Evolutionary conservation across 2,329 filamentous ascomycete genomes (phyloP).

Genomic region (Cladosporium sp.): DNA sequence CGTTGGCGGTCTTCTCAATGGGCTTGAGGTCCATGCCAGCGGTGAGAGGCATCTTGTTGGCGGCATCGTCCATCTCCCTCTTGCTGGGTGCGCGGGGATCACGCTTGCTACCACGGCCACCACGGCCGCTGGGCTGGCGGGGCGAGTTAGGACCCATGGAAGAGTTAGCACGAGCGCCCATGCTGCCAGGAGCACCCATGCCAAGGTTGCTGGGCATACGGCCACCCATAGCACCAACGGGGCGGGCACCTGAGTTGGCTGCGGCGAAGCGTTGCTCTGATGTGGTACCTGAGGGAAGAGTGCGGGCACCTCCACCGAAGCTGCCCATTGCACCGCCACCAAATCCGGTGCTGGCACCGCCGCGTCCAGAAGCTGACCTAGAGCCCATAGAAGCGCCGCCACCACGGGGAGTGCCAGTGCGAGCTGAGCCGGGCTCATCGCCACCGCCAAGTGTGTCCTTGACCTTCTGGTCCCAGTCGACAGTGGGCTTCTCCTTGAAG

Average conservation of each 20-base stretch:
- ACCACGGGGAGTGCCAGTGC: conserved; percentile 58
- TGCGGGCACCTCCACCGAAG: conserved; percentile 59
- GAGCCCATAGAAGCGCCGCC: conserved; percentile 49
- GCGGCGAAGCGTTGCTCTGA: conserved; percentile 69
- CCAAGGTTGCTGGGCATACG: conserved; percentile 61
- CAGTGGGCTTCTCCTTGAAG: conserved; percentile 93
- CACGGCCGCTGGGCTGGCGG: conserved; percentile 48
- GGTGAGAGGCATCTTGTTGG: conserved; percentile 90
- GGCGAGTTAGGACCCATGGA: conserved; percentile 68
- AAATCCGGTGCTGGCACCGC: conserved; percentile 39
- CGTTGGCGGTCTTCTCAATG: conserved; percentile 68
- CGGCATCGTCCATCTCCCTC: conserved; percentile 65
- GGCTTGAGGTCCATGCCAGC: conserved; percentile 78
- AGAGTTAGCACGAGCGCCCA: conserved; percentile 56
- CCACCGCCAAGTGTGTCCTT: conserved; percentile 80
- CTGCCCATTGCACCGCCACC: conserved; percentile 65
- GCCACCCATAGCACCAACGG: conserved; percentile 49
- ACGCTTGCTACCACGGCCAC: conserved; percentile 67
- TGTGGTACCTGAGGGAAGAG: conserved; percentile 73
- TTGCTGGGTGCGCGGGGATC: conserved; percentile 52
- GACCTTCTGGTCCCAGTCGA: conserved; percentile 89
- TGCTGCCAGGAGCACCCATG: conserved; percentile 23
- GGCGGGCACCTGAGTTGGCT: conserved; percentile 27
- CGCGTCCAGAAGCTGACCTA: conserved; percentile 48
- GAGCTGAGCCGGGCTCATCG: conserved; percentile 61